phyloP scores from a whole-genome alignment of 257 asterid species.

The Capsicum pubescens region DNA sequence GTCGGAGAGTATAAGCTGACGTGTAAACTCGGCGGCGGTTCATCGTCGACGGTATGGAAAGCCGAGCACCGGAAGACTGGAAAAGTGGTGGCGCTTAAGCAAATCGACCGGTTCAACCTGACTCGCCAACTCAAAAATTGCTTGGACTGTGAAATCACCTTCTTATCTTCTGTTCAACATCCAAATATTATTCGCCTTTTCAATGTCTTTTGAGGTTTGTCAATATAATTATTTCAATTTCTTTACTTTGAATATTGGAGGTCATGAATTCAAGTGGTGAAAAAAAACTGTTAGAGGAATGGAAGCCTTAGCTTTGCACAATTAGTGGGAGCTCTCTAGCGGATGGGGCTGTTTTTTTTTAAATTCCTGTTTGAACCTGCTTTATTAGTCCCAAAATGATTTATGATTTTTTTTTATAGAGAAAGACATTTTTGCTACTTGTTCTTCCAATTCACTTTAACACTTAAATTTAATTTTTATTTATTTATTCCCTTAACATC shows the following conservation, averaged over 20 bases:
- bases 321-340: too few species aligned
- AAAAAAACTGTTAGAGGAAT: too few species aligned
- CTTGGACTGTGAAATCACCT: conserved; percentile 56
- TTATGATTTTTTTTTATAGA: too few species aligned
- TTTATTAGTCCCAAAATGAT: too few species aligned
- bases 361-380: too few species aligned
- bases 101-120: conserved; percentile 45
- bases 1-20: conserved; percentile 44
- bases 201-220: conserved; percentile 47
- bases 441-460: too few species aligned
- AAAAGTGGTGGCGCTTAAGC: conserved; percentile 52
- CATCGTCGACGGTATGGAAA: conserved; percentile 51
- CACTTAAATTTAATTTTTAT: too few species aligned
- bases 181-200: conserved; percentile 65
- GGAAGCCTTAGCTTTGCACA: too few species aligned
- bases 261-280: too few species aligned
- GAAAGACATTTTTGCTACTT: too few species aligned
- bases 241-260: not conserved
- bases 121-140: conserved; percentile 50
- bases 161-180: conserved; percentile 60
- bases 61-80: conserved; percentile 54
- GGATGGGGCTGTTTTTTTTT: too few species aligned
- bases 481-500: too few species aligned
- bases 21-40: conserved; percentile 46
- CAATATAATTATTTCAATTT: not conserved